phyloP scores from a whole-genome alignment of 305 asterid species.

The Fraxinus nigra region DNA sequence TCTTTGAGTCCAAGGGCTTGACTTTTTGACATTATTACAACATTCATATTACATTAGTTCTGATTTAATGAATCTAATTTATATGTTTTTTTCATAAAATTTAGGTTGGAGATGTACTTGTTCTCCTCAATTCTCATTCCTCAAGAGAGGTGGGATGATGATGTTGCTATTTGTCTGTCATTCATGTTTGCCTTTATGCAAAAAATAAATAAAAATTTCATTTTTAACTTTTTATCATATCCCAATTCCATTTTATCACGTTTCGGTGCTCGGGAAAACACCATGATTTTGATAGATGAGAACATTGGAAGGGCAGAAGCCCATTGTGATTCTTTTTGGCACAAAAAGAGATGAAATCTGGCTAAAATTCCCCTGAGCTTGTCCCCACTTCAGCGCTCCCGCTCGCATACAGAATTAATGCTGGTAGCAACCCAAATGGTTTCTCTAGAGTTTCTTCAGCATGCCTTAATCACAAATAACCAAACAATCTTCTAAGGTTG shows the following conservation, averaged over 20 bases:
- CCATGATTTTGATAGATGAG: neutral
- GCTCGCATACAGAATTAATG: too few relatives aligned
- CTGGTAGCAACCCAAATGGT: neutral
- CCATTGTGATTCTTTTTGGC: neutral
- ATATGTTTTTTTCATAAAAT: neutral
- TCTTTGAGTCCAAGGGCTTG: slow-evolving; percentile 59
- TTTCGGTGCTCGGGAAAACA: neutral
- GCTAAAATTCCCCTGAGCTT: neutral
- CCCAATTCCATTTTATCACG: neutral
- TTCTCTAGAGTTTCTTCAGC: neutral
- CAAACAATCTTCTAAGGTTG: neutral
- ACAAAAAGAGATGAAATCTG: too few relatives aligned
- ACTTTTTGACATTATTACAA: slow-evolving; percentile 9
- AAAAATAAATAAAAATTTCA: slow-evolving; percentile 3
- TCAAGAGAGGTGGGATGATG: neutral
- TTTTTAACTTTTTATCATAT: neutral
- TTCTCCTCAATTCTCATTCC: slow-evolving; percentile 49
- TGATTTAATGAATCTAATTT: slow-evolving; percentile 15
- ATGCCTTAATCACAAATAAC: neutral
- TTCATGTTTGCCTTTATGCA: neutral
- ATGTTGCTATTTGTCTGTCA: neutral
- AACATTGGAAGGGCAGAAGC: neutral
- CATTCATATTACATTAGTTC: neutral
- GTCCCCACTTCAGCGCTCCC: neutral
- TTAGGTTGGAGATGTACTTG: slow-evolving; percentile 68